Base-by-base conservation (phyloP, 2,329 filamentous ascomycete species). In the Talaromyces sp. region DNA sequence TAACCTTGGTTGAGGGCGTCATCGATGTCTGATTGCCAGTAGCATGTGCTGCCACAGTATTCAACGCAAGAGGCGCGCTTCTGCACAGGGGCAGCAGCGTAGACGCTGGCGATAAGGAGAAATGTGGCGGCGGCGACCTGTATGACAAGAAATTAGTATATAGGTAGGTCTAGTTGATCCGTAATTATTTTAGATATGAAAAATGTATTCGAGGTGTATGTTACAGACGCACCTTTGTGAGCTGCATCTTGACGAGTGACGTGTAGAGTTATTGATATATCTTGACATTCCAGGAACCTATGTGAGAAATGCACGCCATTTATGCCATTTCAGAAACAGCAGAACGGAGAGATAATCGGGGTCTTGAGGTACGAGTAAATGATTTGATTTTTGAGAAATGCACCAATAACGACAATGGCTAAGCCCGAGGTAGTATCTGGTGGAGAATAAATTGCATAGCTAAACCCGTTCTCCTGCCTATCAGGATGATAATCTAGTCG, bases 31-130 rank as follows among this genome's bases (percentile, higher is more conserved):
- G 74, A 73, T 54, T 79, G 77, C 59, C 78, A 81, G 78, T 89
- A 89, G 74, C 77, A 82, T 54, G 73, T 80, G 61, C 74, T 80
- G 63, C 86, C 86, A 73, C 87, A 89, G 58, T 81, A 82, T 47
- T 83, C 79, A 74, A 77, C 75, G 71, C 84, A 80, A n/a, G 39
- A 59, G 7, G 8, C 39, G 10, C 56, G 56, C 35, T n/a, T 43
- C 9, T 43, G 37, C 15, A n/a, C 27, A 31, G 56, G 56, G 35
- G n/a, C 54, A 31, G 39, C 37, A 45, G 56, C 56, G 27, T 27
- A 59, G 56, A 45, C 37, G 39, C 56, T 59, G 22, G 56, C n/a
- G 37, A 45, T 9, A 5, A 59, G 27, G 15, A 59, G 17, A n/a
- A 59, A 33, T 22, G 56, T 13, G 35, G 39, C 56, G 13, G 56